Percentiles rank a stretch among this genome's conserved stretches.
These are phyloP conservation scores for Wallacemonas sp. DNA, from an alignment of 208 protist species.

Conservation along the genomic window DNA sequence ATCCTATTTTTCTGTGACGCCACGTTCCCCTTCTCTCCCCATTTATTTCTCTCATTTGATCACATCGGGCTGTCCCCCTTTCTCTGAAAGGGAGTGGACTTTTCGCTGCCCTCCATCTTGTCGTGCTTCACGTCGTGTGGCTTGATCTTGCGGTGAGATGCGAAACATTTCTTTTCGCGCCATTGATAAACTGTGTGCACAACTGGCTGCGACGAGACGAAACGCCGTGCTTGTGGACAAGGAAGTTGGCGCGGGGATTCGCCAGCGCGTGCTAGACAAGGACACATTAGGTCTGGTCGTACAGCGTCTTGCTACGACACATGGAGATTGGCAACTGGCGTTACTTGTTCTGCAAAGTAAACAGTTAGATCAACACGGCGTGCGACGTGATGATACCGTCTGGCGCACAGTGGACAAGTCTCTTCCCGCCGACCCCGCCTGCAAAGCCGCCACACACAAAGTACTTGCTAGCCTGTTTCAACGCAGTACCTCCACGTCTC, in stretches of 20 bases:
- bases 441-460: slow-evolving; percentile 30
- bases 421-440: slow-evolving; percentile 36
- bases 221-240: slow-evolving; percentile 40
- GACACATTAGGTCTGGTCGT: slow-evolving; percentile 69
- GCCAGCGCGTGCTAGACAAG: slow-evolving; percentile 63
- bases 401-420: slow-evolving; percentile 66
- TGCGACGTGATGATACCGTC: slow-evolving; percentile 53
- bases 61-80: too few relatives aligned
- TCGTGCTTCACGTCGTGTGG: not conserved
- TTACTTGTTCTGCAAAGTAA: slow-evolving; percentile 51
- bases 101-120: too few relatives aligned
- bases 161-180: slow-evolving; percentile 35
- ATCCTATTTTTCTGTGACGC: too few relatives aligned
- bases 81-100: too few relatives aligned
- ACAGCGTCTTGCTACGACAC: slow-evolving; percentile 46
- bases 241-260: slow-evolving; percentile 43
- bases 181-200: slow-evolving; percentile 48
- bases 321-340: slow-evolving; percentile 58
- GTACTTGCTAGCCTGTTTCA: slow-evolving; percentile 32
- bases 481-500: slow-evolving; percentile 8
- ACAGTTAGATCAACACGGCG: slow-evolving; percentile 43
- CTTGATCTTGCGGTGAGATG: slow-evolving; percentile 24
- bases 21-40: too few relatives aligned
- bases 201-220: slow-evolving; percentile 33
- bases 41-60: too few relatives aligned